Evolutionary conservation across 2,329 filamentous ascomycete species (phyloP), one percentile per base, ranked within the genome.

Genomic region (Aplosporella prunicola): DNA sequence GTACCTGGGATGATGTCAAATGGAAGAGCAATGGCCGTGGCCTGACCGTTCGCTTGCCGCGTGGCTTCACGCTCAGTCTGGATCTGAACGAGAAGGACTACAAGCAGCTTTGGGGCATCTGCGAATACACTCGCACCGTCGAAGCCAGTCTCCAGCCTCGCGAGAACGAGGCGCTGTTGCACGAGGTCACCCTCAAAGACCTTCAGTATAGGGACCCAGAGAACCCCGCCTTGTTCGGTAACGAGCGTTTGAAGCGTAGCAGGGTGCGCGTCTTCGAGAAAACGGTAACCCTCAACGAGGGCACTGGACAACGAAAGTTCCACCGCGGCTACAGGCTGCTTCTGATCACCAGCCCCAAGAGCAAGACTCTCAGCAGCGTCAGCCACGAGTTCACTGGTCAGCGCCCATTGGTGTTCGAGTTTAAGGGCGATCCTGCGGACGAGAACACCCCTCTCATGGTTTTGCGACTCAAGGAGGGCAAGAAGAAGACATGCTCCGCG

Each of bases 201-300:
- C 85, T 93, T 46, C 83, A 89, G 50, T 91, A 89, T 54, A 80
- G 86, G 51, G 85, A 93, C 51, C 70, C 78, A 2, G 66, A 76
- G n/a, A 70, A 82, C 41, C 70, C 80, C 10, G 72, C 77, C 41
- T 69, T 74, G 2, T 94, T 94, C 54, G 84, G 86, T 5, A 71
- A 78, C 31, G 86, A 93, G 16, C 69, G 80, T 5, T 70, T 87
- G 5, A 68, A 74, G 24, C 70, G 75, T 27, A 93, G 85, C 56
- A 78, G 80, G 26, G 62, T 91, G 18, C 74, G 77, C 6, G 56
- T 94, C 3, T 93, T 89, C 51, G 84, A 93, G 54, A 79, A 73
- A 47, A 64, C 75, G 1, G 66, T 73, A 17, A 76, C 76, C 36
- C 74, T 85, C 47, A 76, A 71, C 27, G 81, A 84, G 43, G 83